Conservation (phyloP, 2,329 filamentous ascomycete genomes). For the Colletotrichum sp. region DNA sequence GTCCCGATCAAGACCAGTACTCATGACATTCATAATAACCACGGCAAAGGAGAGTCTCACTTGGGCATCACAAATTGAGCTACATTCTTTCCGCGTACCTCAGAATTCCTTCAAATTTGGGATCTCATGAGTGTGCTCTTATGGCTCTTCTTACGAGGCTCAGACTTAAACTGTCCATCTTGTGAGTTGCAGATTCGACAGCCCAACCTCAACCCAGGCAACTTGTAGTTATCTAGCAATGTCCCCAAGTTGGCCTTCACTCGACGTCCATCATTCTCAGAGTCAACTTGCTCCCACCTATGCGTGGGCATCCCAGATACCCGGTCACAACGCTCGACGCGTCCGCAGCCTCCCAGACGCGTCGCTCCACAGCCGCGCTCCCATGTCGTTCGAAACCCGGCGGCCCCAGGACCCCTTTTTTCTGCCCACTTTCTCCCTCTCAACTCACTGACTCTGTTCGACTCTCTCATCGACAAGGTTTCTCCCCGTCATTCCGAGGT, state of each 20-base stretch:
- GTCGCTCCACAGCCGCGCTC: slow-evolving; percentile 10
- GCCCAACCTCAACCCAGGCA: neutral
- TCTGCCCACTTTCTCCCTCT: neutral
- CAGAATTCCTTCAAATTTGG: neutral
- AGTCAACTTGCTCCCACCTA: neutral
- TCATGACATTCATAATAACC: neutral
- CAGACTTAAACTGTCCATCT: neutral
- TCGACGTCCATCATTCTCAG: neutral
- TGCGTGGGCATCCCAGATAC: neutral
- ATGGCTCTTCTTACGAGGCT: neutral
- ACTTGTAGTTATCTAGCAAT: neutral
- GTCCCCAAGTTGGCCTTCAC: neutral
- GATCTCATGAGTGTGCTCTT: neutral
- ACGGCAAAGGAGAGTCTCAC: neutral
- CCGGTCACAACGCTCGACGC: neutral
- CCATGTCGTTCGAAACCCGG: neutral
- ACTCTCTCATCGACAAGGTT: neutral
- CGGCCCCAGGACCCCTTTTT: slow-evolving; percentile 6
- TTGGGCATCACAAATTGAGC: neutral
- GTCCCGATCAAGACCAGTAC: neutral
- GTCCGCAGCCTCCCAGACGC: neutral
- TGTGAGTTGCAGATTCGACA: neutral
- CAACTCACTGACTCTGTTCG: neutral
- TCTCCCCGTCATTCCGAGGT: neutral
- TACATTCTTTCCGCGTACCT: neutral